Percentiles rank a stretch among this genome's conserved stretches.
These are phyloP conservation scores for Blastobotrys malaysiensis DNA, from an alignment of 1,139 yeast species.

Conservation along the genomic window DNA sequence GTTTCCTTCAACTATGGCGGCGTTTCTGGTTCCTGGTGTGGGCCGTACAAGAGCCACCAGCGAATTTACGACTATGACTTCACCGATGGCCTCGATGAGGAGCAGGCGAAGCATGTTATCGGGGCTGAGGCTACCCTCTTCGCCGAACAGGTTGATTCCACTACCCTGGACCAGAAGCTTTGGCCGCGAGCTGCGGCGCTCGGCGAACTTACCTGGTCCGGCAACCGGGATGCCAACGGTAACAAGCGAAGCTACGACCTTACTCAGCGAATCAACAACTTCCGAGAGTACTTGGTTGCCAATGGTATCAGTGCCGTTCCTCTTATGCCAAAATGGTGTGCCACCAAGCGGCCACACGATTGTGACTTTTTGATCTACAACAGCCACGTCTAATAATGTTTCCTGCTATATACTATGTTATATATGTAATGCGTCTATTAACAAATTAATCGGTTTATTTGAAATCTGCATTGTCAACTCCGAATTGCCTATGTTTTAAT, in stretches of 20 bases:
- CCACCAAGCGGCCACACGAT: constrained; percentile 37
- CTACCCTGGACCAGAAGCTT: constrained; percentile 36
- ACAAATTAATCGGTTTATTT: no score
- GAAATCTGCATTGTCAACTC: background rate
- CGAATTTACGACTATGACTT: constrained; percentile 42
- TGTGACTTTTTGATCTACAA: constrained; percentile 28
- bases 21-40: constrained; percentile 45
- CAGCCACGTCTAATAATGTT: background rate
- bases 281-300: constrained; percentile 41
- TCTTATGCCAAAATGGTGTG: constrained; percentile 41
- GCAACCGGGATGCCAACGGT: constrained; percentile 37
- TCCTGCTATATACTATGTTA: background rate
- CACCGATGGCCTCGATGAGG: constrained; percentile 34
- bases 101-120: constrained; percentile 35
- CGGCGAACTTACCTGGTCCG: constrained; percentile 46
- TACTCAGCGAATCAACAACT: constrained; percentile 41
- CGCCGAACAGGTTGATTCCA: constrained; percentile 44
- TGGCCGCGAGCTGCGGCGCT: constrained; percentile 50
- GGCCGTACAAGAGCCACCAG: constrained; percentile 48
- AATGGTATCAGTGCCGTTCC: constrained; percentile 40
- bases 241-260: constrained; percentile 33
- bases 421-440: no score
- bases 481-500: no score
- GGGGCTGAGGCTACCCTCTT: constrained; percentile 47
- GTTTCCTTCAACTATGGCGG: constrained; percentile 34